A percentile compares a stretch with the other conserved stretches of the same genome.
Evolutionary conservation across 1,284 basidiomycete genomes (phyloP).

Genomic region (Vanrija sp.): DNA sequence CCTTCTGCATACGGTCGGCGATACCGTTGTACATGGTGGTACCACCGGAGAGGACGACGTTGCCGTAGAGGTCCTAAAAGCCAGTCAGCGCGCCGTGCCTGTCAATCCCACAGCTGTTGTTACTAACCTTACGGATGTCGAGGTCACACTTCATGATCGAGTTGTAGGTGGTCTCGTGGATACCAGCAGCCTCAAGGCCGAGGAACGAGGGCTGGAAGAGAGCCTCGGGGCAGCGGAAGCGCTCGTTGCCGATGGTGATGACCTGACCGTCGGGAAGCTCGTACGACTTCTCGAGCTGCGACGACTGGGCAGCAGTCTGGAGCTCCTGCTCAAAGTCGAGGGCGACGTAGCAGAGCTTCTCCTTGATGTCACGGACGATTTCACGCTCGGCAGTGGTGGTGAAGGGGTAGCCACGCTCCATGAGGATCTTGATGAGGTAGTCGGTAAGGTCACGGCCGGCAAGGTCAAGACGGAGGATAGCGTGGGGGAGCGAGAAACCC

Average conservation of each 20-base stretch:
- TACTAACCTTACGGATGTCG: constrained; percentile 40
- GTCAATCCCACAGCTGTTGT: neutral
- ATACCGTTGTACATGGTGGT: constrained; percentile 98
- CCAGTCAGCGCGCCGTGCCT: too few relatives aligned
- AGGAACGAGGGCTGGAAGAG: constrained; percentile 95
- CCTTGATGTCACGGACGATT: constrained; percentile 97
- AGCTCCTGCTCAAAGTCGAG: constrained; percentile 96
- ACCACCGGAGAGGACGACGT: constrained; percentile 86
- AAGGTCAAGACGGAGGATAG: constrained; percentile 89
- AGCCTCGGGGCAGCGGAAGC: constrained; percentile 95
- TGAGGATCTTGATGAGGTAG: constrained; percentile 86
- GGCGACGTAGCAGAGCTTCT: constrained; percentile 96
- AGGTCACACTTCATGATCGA: constrained; percentile 68
- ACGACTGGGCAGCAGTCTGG: constrained; percentile 86
- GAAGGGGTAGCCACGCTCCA: constrained; percentile 92
- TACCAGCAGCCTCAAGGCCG: constrained; percentile 88
- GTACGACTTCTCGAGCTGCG: constrained; percentile 90
- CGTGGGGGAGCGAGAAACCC: constrained; percentile 91
- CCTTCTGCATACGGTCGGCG: constrained; percentile 96
- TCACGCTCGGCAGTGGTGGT: constrained; percentile 90
- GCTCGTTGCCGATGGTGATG: constrained; percentile 93
- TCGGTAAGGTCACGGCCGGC: constrained; percentile 94
- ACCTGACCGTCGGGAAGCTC: constrained; percentile 95
- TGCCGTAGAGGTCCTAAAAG: constrained; percentile 14
- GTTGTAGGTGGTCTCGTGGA: constrained; percentile 96